A percentile compares a stretch with the other conserved stretches of the same genome.
These are phyloP conservation scores for Candida railenensis DNA, from an alignment of 805 yeast genomes.

Conservation along the genomic window DNA sequence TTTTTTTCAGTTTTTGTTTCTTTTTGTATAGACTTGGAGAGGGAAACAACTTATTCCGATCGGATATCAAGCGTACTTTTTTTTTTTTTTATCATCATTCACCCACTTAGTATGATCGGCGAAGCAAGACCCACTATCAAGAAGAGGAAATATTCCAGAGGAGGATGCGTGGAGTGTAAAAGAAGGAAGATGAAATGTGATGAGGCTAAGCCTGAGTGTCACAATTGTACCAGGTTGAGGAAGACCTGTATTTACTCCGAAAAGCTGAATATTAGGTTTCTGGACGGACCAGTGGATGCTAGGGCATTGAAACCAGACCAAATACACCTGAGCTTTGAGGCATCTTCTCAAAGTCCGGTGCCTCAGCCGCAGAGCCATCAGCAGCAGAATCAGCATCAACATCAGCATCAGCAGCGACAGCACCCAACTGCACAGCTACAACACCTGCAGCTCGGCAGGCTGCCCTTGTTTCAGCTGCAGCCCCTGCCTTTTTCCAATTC, in stretches of 20 bases:
- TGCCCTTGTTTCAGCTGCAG: not conserved
- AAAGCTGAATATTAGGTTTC: constrained; percentile 7
- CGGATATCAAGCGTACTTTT: no score
- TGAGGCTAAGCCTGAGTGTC: constrained; percentile 36
- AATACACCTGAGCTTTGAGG: no score
- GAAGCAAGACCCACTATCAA: constrained; percentile 15
- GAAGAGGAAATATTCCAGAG: constrained; percentile 39
- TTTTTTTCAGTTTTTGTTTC: no score
- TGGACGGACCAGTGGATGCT: not conserved
- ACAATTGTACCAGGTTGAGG: constrained; percentile 33
- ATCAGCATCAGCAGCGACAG: not conserved
- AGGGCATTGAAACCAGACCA: not conserved
- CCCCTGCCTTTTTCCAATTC: not conserved
- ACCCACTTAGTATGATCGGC: not conserved
- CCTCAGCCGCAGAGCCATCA: not conserved
- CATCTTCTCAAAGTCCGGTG: no score
- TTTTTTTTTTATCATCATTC: not conserved
- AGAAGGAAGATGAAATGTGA: constrained; percentile 45
- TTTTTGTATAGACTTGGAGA: no score
- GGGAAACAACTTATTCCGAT: no score
- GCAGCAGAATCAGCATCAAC: not conserved
- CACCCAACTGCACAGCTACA: not conserved
- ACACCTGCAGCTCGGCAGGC: not conserved
- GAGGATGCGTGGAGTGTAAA: constrained; percentile 44
- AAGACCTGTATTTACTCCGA: constrained; percentile 28